Evolutionary conservation across 1,139 yeast species (phyloP), one percentile per base, ranked within the genome.

Genomic region (Suhomyces coccinellae): DNA sequence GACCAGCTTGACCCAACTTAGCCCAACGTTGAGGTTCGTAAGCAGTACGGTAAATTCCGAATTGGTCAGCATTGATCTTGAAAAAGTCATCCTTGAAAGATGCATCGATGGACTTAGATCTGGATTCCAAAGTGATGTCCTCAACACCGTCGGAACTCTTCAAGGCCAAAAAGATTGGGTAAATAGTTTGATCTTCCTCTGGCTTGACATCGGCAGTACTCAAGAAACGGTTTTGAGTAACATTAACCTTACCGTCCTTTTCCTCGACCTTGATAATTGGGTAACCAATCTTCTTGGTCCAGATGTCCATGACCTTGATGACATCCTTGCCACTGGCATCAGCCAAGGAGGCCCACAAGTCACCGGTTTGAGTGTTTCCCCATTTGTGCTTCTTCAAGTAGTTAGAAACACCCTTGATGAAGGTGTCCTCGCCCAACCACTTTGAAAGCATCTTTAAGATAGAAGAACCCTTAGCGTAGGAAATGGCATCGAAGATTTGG

Each of bases 141-240:
- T 54, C 54, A 43, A 83, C 72, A 38, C 89, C 89, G 11, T 67
- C 62, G 34, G 79, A 74, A 16, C 95, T 85, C 61, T 81, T 85
- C 54, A 91, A 72, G 7, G 87, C 86, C 55, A 93, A 76, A 67
- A 89, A 88, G 29, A 90, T 87, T 33, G 98, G 97, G 66, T 85
- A 93, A 47, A 90, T 66, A 11, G 83, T 75, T 46, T 63, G 53
- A 48, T 77, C 70, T 49, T 77, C 81, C 24, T 58, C 76, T 0
- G 71, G 65, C 35, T 62, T 65, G 26, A 72, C 79, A 56, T 81
- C 86, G 32, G 83, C 85, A 15, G 80, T 68, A 13, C 78, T 66
- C 46, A 83, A 65, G 63, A 75, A 83, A 55, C 88, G 71, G 51
- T 71, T 63, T 63, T 83, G 90, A 10, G 72, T 62, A 36, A 82